Conservation (phyloP, 108 stramenopile genomes). For the Cyclotella baltica region DNA sequence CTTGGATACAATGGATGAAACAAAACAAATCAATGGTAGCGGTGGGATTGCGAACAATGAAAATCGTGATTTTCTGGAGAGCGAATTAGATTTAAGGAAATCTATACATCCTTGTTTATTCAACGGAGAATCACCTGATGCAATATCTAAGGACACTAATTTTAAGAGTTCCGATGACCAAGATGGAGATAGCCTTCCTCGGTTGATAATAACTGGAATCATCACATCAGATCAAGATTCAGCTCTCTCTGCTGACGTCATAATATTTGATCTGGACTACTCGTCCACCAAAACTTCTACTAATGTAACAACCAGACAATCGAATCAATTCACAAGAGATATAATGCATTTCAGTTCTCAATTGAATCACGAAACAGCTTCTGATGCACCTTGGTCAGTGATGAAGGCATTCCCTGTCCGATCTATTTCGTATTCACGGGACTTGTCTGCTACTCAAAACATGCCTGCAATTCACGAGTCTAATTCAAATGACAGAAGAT, state of each 20-base stretch:
- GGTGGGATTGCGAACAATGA: not conserved
- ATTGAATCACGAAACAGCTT: constrained; percentile 49
- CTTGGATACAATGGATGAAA: not conserved
- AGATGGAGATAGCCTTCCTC: not conserved
- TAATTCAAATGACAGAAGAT: not conserved
- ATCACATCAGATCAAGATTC: constrained; percentile 1
- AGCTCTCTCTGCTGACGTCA: constrained; percentile 47
- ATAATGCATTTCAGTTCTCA: constrained; percentile 39
- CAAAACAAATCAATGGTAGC: not conserved
- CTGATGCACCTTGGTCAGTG: constrained; percentile 63
- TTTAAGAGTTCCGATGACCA: not conserved
- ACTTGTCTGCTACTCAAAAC: not conserved
- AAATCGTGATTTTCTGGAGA: not conserved
- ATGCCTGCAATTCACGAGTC: constrained; percentile 8
- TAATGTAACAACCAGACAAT: not conserved
- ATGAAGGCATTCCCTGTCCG: constrained; percentile 60
- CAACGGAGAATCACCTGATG: not conserved
- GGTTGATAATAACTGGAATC: not conserved
- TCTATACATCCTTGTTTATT: constrained; percentile 40
- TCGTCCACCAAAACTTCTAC: constrained; percentile 2
- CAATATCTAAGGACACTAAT: not conserved
- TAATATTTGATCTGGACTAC: constrained; percentile 46
- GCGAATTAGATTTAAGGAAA: constrained; percentile 26
- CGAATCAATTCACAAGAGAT: constrained; percentile 10
- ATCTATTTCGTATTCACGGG: constrained; percentile 27